Evolutionary conservation across 352 stramenopile genomes (phyloP).

Genomic region (Globisporangium yorkense): DNA sequence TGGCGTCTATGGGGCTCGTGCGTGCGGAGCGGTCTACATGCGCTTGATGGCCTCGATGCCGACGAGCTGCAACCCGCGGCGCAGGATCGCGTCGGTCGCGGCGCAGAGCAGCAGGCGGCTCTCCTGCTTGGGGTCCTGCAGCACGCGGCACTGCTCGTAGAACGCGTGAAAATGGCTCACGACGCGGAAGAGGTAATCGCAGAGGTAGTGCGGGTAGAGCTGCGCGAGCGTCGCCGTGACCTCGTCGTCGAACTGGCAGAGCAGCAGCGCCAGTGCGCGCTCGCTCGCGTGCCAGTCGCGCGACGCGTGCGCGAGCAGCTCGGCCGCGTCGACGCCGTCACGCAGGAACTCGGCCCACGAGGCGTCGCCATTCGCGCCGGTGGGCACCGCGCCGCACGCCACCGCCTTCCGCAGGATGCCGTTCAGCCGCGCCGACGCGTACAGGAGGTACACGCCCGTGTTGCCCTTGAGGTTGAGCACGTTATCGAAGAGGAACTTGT

Average conservation of each 20-base stretch:
- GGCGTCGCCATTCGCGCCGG: slow-evolving; percentile 13
- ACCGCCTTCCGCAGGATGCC: slow-evolving; percentile 63
- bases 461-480: slow-evolving; percentile 80
- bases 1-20: neutral
- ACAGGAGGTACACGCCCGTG: slow-evolving; percentile 82
- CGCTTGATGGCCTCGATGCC: slow-evolving; percentile 61
- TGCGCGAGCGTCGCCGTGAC: slow-evolving; percentile 43
- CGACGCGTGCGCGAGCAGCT: slow-evolving; percentile 37
- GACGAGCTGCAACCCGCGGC: slow-evolving; percentile 58
- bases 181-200: slow-evolving; percentile 80
- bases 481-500: slow-evolving; percentile 83
- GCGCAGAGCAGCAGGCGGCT: slow-evolving; percentile 68
- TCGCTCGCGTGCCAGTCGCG: slow-evolving; percentile 60
- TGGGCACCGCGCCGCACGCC: slow-evolving; percentile 13
- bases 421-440: slow-evolving; percentile 65
- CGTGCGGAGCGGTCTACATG: slow-evolving; percentile 35
- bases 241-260: slow-evolving; percentile 80
- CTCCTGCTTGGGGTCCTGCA: slow-evolving; percentile 56
- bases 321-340: slow-evolving; percentile 17
- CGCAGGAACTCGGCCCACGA: slow-evolving; percentile 14
- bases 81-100: slow-evolving; percentile 62
- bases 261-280: slow-evolving; percentile 59
- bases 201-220: slow-evolving; percentile 69
- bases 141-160: slow-evolving; percentile 75
- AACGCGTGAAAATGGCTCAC: slow-evolving; percentile 76